Conservation (phyloP, 306 rosid genomes). For the Psophocarpus tetragonolobus region DNA sequence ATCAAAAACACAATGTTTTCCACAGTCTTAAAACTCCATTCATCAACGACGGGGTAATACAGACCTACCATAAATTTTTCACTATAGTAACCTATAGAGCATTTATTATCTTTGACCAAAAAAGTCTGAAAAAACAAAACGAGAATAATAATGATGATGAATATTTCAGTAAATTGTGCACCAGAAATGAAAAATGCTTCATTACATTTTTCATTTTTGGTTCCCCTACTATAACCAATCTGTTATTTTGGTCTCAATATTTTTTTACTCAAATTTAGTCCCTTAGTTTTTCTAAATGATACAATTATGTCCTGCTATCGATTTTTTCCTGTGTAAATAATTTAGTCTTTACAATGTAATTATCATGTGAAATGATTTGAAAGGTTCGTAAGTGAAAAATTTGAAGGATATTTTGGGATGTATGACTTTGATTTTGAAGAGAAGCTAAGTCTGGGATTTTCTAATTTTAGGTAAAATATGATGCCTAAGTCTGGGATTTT, state of each 20-base stretch:
- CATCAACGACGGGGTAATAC: background rate
- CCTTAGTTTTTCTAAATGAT: background rate
- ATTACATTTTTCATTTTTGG: background rate
- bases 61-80: background rate
- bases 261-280: background rate
- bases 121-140: background rate
- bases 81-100: background rate
- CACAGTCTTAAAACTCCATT: background rate
- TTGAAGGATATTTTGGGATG: background rate
- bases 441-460: background rate
- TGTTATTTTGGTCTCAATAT: background rate
- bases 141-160: background rate
- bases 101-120: background rate
- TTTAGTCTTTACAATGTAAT: no score
- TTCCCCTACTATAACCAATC: background rate
- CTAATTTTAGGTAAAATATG: background rate
- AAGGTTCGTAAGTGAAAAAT: background rate
- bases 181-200: background rate
- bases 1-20: constrained; percentile 1
- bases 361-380: background rate
- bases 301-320: background rate
- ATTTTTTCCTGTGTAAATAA: no score
- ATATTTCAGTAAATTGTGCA: constrained; percentile 6
- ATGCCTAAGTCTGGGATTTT: no score
- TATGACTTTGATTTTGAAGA: background rate